Base-by-base conservation (phyloP, 2,329 filamentous ascomycete genomes). In the Coniosporium tulheliwenetii region DNA sequence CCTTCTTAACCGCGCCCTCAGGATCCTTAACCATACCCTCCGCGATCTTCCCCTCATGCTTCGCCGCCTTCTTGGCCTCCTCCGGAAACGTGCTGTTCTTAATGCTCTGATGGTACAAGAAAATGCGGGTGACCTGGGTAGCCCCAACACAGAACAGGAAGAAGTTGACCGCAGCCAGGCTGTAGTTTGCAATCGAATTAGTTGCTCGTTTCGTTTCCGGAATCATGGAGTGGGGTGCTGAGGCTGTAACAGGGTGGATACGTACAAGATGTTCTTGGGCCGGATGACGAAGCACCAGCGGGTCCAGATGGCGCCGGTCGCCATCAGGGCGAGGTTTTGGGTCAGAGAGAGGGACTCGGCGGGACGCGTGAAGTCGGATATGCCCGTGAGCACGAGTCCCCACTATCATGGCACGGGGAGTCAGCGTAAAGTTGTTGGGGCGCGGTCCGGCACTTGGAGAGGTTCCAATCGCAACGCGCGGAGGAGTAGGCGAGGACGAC, bases 251-350 rank as follows among this genome's bases (percentile, higher is more conserved):
- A n/a, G 10, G 30, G 15, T 14, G 10, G 30, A 14, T 14, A 66
- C 78, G 38, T 67, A 85, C 80, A 95, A 81, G 56, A 86, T 67
- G 71, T 98, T 98, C 65, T 78, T 79, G 43, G 91, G 91, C 64
- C 79, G 86, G 66, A 98, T 98, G 62, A 98, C 82, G 59, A 96
- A 73, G 72, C 91, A 98, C 91, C 91, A 98, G 50, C 91, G 77
- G 37, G 91, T 98, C 91, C 91, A 98, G 73, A 98, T 98, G 49
- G 82, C 65, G 50, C 91, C 91, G 8, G 91, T 98, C 52, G 79
- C 79, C 58, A 85, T 91, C 51, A 98, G 75, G 44, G 91, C 89
- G 39, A 71, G 70, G 68, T 96, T 98, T 66, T 95, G 87, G 29
- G 84, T 91, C 47, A 95, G 69, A 34, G 87, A 95, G 51, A 98